These are phyloP conservation scores for Alternaria viburni DNA, from an alignment of 2,329 filamentous ascomycete genomes.

Conservation along the genomic window DNA sequence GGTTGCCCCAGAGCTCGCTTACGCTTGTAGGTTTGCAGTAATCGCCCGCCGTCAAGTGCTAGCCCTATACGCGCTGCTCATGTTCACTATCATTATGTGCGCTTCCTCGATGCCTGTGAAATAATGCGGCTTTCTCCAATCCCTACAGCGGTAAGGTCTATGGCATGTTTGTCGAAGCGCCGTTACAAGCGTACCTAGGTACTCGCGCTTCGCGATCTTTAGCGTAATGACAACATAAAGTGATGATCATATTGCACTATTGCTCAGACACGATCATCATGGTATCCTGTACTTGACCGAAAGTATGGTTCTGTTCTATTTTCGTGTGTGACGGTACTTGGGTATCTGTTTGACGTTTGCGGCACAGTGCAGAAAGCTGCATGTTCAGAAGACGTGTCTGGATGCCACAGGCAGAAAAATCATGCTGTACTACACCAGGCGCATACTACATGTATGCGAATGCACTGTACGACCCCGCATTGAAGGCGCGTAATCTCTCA, in stretches of 20 bases:
- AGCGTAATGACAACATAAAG: not conserved
- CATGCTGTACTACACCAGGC: not conserved
- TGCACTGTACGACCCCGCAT: constrained; percentile 14
- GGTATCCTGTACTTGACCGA: not conserved
- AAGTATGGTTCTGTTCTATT: not conserved
- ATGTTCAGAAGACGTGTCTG: not conserved
- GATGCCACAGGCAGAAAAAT: not conserved
- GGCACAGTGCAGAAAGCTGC: not conserved
- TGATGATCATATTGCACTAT: not conserved
- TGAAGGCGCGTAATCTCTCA: not conserved
- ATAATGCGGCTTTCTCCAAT: not conserved
- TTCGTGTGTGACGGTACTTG: not conserved
- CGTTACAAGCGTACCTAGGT: not conserved
- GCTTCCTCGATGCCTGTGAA: not conserved
- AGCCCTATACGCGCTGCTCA: not conserved
- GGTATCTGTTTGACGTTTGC: not conserved
- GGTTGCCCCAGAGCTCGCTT: constrained; percentile 15
- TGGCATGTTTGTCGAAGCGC: not conserved
- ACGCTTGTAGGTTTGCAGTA: not conserved
- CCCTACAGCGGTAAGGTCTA: too few relatives aligned
- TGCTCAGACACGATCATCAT: not conserved
- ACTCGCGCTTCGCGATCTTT: not conserved
- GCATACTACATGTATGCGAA: not conserved
- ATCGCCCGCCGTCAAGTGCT: not conserved
- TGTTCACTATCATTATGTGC: not conserved